Evolutionary conservation across 441 rosid species (phyloP).

Genomic region (Lepidium campestre): DNA sequence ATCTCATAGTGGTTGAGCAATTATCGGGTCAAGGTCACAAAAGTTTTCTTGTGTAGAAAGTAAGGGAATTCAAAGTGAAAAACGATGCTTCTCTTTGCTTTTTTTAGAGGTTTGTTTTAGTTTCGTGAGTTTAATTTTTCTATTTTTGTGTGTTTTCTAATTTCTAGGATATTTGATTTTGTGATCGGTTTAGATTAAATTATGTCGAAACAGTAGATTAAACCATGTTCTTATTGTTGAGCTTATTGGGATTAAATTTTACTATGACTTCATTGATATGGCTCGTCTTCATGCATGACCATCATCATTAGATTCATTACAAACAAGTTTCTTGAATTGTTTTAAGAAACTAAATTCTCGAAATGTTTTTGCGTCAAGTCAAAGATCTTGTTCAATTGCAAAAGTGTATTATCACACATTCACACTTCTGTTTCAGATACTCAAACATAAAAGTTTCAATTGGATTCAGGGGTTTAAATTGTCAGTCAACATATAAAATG

Average conservation of each 20-base stretch:
- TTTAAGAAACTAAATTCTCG: too few species aligned
- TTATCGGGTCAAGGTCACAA: background rate
- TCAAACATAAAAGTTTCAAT: background rate
- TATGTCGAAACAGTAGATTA: constrained; percentile 2
- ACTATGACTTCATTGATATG: background rate
- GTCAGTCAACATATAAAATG: background rate
- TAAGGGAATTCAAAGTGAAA: constrained; percentile 2
- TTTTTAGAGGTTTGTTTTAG: constrained; percentile 16
- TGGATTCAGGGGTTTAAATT: background rate
- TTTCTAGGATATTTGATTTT: constrained; percentile 1
- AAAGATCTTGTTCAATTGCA: background rate
- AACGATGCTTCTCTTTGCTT: background rate
- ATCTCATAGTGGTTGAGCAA: constrained; percentile 23
- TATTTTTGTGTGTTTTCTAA: background rate
- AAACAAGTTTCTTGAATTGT: background rate
- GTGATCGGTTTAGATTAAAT: constrained; percentile 9
- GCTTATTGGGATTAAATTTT: background rate
- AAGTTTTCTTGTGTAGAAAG: constrained; percentile 25
- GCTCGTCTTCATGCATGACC: background rate
- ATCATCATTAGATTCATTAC: background rate
- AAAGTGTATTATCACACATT: background rate
- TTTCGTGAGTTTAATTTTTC: background rate
- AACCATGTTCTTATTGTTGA: constrained; percentile 3
- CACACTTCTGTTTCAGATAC: background rate
- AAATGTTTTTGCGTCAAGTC: background rate